These are phyloP conservation scores for Rubia balearica DNA, from an alignment of 305 asterid genomes.

Conservation along the genomic window DNA sequence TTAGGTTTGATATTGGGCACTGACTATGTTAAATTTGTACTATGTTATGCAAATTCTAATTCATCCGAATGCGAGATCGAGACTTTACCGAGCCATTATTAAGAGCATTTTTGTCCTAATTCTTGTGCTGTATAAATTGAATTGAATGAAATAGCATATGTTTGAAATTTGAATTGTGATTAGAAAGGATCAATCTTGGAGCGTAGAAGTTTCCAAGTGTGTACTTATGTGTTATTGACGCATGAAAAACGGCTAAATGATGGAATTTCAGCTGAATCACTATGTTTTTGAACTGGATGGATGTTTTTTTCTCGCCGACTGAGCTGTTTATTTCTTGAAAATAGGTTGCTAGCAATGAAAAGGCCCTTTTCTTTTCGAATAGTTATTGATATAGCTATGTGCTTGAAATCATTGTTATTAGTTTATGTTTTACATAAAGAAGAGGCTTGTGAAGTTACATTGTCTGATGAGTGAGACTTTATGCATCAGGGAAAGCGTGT, in stretches of 20 bases:
- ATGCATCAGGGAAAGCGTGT: neutral
- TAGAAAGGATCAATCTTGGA: neutral
- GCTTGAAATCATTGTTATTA: neutral
- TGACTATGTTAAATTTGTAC: neutral
- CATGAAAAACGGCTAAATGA: neutral
- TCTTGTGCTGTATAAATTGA: too few species aligned
- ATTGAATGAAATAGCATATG: too few species aligned
- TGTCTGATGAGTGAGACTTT: neutral
- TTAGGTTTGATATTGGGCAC: neutral
- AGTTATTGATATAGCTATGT: neutral
- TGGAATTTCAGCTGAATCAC: neutral
- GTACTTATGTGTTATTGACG: neutral
- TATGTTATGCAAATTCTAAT: neutral
- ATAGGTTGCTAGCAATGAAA: neutral
- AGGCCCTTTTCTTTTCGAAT: neutral
- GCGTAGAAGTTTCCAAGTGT: neutral
- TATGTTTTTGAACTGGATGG: neutral
- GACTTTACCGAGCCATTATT: too few species aligned
- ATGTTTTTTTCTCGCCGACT: neutral
- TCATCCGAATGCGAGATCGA: too few species aligned
- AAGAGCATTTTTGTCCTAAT: too few species aligned
- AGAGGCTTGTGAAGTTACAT: neutral
- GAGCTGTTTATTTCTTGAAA: neutral
- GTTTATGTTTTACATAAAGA: neutral
- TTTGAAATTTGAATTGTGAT: too few species aligned